Evolutionary conservation across 208 protist genomes (phyloP).

Genomic region (Leishmania aethiopica): DNA sequence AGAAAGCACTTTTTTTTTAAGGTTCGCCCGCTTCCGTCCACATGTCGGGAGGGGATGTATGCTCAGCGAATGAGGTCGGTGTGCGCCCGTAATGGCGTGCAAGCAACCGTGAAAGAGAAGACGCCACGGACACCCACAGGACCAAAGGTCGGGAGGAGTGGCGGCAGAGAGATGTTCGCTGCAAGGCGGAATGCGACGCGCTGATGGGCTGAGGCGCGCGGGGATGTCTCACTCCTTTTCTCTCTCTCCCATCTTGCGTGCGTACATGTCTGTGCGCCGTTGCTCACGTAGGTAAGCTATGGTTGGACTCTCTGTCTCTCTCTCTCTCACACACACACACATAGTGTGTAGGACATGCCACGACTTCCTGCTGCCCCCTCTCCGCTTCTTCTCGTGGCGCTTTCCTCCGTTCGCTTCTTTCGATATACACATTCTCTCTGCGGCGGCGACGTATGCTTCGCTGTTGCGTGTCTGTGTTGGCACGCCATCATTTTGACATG

Average conservation of each 20-base stretch:
- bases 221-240: background rate
- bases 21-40: background rate
- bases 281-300: background rate
- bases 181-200: background rate
- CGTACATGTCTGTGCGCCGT: background rate
- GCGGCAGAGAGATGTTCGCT: background rate
- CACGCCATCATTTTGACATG: background rate
- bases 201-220: background rate
- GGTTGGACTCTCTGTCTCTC: background rate
- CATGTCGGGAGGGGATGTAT: background rate
- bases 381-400: slow-evolving; percentile 10
- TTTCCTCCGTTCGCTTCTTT: background rate
- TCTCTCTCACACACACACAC: too few species aligned
- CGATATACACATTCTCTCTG: background rate
- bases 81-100: background rate
- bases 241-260: background rate
- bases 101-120: background rate
- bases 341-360: background rate
- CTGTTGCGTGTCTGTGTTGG: background rate
- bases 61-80: background rate
- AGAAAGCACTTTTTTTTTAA: background rate
- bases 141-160: background rate
- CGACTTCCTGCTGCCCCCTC: background rate
- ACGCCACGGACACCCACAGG: background rate
- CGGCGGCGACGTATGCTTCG: background rate